Conservation (phyloP, 108 stramenopile genomes). For the Skeletonema grethae region DNA sequence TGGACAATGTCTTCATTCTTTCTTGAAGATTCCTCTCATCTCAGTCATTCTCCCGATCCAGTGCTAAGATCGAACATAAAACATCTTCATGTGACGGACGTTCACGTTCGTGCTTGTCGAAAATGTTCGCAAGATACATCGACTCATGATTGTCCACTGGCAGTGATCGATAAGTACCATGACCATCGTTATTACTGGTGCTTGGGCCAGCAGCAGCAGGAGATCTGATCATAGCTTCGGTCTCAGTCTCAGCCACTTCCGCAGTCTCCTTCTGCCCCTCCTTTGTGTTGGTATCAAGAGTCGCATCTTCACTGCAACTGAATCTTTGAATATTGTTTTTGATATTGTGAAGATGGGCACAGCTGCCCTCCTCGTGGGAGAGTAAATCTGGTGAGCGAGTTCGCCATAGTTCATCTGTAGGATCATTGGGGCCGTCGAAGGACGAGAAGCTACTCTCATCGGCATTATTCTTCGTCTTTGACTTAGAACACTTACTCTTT, state of each 20-base stretch:
- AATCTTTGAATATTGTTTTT: not conserved
- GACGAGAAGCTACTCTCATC: too few species aligned
- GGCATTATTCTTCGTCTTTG: not conserved
- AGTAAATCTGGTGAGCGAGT: too few species aligned
- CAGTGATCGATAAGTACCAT: not conserved
- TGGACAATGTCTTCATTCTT: too few species aligned
- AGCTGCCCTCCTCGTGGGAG: not conserved
- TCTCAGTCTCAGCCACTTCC: not conserved
- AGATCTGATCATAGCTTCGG: not conserved
- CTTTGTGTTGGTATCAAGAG: not conserved
- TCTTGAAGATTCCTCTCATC: too few species aligned
- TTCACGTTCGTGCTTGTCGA: conserved; percentile 6
- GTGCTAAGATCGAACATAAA: not conserved
- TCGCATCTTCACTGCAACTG: not conserved
- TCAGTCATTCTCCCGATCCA: not conserved
- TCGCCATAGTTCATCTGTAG: too few species aligned
- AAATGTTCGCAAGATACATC: conserved; percentile 1
- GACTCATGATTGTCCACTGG: not conserved
- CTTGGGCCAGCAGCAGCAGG: too few species aligned
- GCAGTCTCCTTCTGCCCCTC: too few species aligned
- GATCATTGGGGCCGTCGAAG: too few species aligned
- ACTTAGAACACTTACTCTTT: not conserved
- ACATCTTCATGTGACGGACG: not conserved
- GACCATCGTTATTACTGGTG: not conserved
- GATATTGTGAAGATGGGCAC: not conserved